Conservation (phyloP, 2,329 filamentous ascomycete genomes). For the Eurotiales sp. region DNA sequence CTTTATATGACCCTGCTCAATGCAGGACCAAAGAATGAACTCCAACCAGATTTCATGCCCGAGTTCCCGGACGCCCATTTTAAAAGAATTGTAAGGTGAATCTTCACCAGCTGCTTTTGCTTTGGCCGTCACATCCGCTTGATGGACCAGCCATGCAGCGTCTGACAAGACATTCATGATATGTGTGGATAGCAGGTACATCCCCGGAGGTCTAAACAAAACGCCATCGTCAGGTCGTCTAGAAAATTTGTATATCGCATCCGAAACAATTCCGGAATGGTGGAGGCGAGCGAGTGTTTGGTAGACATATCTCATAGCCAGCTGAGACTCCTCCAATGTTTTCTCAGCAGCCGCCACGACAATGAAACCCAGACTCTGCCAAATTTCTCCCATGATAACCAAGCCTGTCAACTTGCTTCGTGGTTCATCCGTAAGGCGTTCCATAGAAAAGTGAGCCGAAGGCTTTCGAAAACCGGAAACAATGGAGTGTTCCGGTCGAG, state of each 20-base stretch:
- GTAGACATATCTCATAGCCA: conserved; percentile 44
- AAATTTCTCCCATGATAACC: conserved; percentile 34
- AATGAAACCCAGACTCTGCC: conserved; percentile 37
- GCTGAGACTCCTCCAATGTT: conserved; percentile 29
- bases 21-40: conserved; percentile 49
- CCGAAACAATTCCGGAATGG: conserved; percentile 41
- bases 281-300: conserved; percentile 45
- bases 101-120: conserved; percentile 35
- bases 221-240: conserved; percentile 25
- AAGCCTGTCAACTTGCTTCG: conserved; percentile 21
- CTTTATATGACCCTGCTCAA: conserved; percentile 42
- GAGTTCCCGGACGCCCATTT: conserved; percentile 40
- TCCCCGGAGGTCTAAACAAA: conserved; percentile 39
- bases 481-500: not conserved
- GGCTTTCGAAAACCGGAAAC: not conserved
- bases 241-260: conserved; percentile 41
- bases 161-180: conserved; percentile 48
- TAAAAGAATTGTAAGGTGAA: conserved; percentile 37
- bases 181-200: conserved; percentile 41
- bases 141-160: conserved; percentile 42
- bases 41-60: conserved; percentile 49
- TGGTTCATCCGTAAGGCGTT: conserved; percentile 25
- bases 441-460: conserved; percentile 13
- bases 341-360: conserved; percentile 40
- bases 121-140: conserved; percentile 34